Percentiles rank a stretch among this genome's conserved stretches.
Evolutionary conservation across 2,329 filamentous ascomycete species (phyloP).

Genomic region (Thyridium curvatum): DNA sequence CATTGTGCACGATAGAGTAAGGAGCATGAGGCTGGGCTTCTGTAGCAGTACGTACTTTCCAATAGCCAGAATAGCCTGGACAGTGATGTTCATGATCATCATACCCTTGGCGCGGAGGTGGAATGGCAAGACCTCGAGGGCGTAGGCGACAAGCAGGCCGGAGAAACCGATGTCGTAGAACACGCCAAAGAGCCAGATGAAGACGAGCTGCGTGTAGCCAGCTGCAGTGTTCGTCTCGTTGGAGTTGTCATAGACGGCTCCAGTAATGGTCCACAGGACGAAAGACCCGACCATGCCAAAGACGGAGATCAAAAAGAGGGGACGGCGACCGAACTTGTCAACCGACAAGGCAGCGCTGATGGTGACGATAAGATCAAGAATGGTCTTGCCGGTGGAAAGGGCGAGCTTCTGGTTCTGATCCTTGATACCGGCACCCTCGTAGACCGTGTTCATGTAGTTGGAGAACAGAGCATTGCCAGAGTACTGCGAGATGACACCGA

Average conservation of each 20-base stretch:
- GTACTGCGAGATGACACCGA: constrained; percentile 63
- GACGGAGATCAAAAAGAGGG: constrained; percentile 45
- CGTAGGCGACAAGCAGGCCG: constrained; percentile 50
- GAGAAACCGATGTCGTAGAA: constrained; percentile 57
- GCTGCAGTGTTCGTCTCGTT: constrained; percentile 36
- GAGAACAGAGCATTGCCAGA: constrained; percentile 61
- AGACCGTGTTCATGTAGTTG: constrained; percentile 60
- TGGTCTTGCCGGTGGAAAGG: constrained; percentile 49
- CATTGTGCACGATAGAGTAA: neutral
- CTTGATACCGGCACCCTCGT: constrained; percentile 54
- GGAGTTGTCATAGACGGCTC: constrained; percentile 41
- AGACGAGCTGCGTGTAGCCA: constrained; percentile 48
- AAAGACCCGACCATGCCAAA: constrained; percentile 40
- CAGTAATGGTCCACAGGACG: constrained; percentile 43
- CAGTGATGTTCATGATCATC: constrained; percentile 54
- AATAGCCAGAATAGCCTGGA: constrained; percentile 54
- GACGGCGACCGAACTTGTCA: constrained; percentile 44
- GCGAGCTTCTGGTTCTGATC: constrained; percentile 50
- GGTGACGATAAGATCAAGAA: constrained; percentile 52
- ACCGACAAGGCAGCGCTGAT: constrained; percentile 44
- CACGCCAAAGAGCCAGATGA: constrained; percentile 52
- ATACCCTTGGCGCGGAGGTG: constrained; percentile 50
- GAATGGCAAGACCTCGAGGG: constrained; percentile 53
- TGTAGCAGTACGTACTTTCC: constrained; percentile 41
- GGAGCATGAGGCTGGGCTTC: neutral